These are phyloP conservation scores for Aspergillus latus DNA, from an alignment of 2,329 filamentous ascomycete species.

Conservation along the genomic window DNA sequence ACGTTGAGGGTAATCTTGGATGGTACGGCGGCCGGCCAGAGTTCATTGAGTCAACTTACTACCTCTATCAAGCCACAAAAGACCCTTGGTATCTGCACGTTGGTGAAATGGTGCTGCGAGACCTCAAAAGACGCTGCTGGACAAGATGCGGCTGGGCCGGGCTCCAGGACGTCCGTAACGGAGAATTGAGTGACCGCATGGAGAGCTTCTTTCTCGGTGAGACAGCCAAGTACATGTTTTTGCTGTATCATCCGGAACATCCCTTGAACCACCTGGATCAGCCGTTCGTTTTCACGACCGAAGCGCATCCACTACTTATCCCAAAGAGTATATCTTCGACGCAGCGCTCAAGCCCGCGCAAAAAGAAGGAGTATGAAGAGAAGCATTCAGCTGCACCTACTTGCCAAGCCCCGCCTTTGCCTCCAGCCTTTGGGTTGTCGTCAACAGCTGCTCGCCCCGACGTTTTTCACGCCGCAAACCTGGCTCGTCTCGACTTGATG, in stretches of 20 bases:
- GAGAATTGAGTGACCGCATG: conserved; percentile 91
- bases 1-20: conserved; percentile 79
- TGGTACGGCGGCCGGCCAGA: conserved; percentile 97
- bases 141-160: conserved; percentile 92
- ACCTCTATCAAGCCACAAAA: conserved; percentile 87
- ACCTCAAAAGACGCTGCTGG: conserved; percentile 86
- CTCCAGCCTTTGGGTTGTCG: conserved; percentile 70
- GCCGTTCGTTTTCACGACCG: conserved; percentile 90
- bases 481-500: conserved; percentile 78
- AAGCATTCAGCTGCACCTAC: conserved; percentile 43
- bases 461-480: conserved; percentile 82
- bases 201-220: conserved; percentile 98
- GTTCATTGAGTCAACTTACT: conserved; percentile 95
- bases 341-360: conserved; percentile 9
- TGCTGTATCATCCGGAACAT: conserved; percentile 83
- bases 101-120: conserved; percentile 89
- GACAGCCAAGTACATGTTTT: conserved; percentile 91
- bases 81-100: conserved; percentile 97
- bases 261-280: conserved; percentile 84
- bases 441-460: conserved; percentile 75
- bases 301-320: conserved; percentile 89
- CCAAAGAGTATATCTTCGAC: conserved; percentile 51
- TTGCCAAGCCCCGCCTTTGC: conserved; percentile 64
- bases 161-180: conserved; percentile 75
- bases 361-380: conserved; percentile 4